phyloP scores from a whole-genome alignment of 352 stramenopile genomes.

The Phytophthora rubi region DNA sequence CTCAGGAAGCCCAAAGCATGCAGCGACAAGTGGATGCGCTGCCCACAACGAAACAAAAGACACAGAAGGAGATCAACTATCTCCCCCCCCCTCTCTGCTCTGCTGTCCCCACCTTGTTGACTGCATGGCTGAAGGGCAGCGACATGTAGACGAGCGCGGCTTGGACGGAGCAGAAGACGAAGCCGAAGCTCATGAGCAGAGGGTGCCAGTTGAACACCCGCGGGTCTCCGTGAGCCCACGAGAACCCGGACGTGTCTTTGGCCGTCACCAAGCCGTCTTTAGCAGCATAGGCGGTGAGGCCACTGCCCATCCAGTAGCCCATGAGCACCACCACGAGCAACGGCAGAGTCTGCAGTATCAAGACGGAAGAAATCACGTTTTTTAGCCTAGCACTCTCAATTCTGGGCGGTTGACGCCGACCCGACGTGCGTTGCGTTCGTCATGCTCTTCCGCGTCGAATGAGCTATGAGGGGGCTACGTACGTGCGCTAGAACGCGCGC shows the following conservation, averaged over 20 bases:
- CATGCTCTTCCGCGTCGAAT: neutral
- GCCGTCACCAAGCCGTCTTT: constrained; percentile 47
- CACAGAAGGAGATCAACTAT: neutral
- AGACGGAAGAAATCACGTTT: neutral
- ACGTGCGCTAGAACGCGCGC: constrained; percentile 39
- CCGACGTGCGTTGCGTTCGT: neutral
- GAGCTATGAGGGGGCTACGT: constrained; percentile 1
- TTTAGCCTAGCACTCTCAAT: constrained; percentile 10
- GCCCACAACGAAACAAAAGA: constrained; percentile 8
- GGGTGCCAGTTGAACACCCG: constrained; percentile 90
- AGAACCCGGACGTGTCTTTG: constrained; percentile 68
- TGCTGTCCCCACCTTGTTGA: constrained; percentile 57
- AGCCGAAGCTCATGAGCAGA: constrained; percentile 85
- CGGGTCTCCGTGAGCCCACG: constrained; percentile 62
- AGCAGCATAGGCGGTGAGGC: constrained; percentile 65
- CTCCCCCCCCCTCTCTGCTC: neutral
- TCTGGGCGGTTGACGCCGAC: neutral
- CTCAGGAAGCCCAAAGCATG: constrained; percentile 72
- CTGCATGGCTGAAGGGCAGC: constrained; percentile 66
- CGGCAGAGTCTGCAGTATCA: constrained; percentile 51
- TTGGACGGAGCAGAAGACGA: constrained; percentile 81
- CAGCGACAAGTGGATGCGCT: constrained; percentile 77
- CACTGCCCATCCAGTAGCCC: constrained; percentile 74
- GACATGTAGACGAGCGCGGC: constrained; percentile 73
- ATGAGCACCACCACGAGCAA: constrained; percentile 69